Evolutionary conservation across 768 basidiomycete species (phyloP), one percentile per base, ranked within the genome.

Genomic region (Cystoderma amianthinum): DNA sequence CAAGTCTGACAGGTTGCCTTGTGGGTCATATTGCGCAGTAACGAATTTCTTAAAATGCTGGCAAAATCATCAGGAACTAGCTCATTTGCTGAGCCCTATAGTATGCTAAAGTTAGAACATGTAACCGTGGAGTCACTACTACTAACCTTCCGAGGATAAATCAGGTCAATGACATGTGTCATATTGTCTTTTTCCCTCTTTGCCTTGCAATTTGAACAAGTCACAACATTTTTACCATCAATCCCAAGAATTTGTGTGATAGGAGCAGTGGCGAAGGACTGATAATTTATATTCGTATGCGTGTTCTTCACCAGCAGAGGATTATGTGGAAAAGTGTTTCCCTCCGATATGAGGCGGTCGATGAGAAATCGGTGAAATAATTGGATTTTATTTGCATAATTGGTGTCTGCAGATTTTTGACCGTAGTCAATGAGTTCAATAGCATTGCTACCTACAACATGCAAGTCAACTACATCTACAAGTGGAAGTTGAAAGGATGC

Each of bases 281-380:
- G 30, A n/a, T n/a, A n/a, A n/a, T n/a, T n/a, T n/a, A n/a, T n/a
- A 24, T 38, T 23, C 24, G 23, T 34, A 40, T 24, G 47, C 30
- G 28, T 12, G 49, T 38, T 18, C 45, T 45, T 21, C 39, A 50
- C 36, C 39, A 38, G 38, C 13, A 53, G 44, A 2, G 78, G 81
- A 48, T 85, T 88, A 33, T 74, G 60, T 17, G 77, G 76, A 51
- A 72, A 78, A 17, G 60, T 58, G 46, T 80, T 85, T 3, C 82
- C 83, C 61, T 93, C 90, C 2, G 74, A 71, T 43, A 74, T 79
- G 49, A 97, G 71, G 39, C 84, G 83, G 46, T 97, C 93, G 39
- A 97, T 62, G 28, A 96, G 71, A 67, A 96, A 97, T 16, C 95
- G 82, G 58, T 97, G 92, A 69, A 97, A 97, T 12, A 79, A 78